A percentile compares a stretch with the other conserved stretches of the same genome.
Conservation (phyloP, 192 early-diverging fungal genomes). For the Cetraspora pellucida region DNA sequence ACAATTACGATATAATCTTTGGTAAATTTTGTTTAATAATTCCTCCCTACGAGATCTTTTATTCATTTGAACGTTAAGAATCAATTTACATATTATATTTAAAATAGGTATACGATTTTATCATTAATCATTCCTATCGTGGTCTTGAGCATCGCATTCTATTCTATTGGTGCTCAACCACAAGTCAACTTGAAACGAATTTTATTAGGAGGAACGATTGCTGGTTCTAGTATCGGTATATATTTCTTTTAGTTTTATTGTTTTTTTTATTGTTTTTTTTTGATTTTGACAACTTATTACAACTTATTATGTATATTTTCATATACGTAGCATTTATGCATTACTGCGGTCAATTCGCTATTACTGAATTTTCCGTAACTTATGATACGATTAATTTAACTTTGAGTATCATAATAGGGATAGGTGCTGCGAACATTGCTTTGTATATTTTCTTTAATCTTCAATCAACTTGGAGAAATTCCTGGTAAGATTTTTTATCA, state of each 20-base stretch:
- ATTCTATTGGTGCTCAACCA: slow-evolving; percentile 39
- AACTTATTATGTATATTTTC: not conserved
- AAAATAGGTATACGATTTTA: slow-evolving; percentile 40
- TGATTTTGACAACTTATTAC: not conserved
- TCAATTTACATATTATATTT: too few species aligned
- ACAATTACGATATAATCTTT: not conserved
- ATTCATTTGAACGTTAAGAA: not conserved
- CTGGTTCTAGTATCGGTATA: slow-evolving; percentile 37
- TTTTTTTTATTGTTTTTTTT: not conserved
- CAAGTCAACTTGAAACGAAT: slow-evolving; percentile 33
- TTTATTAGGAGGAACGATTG: slow-evolving; percentile 40
- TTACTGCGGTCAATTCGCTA: slow-evolving; percentile 47
- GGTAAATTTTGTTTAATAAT: not conserved
- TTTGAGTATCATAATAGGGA: slow-evolving; percentile 46
- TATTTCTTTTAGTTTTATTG: not conserved
- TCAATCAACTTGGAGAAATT: slow-evolving; percentile 48
- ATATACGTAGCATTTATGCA: slow-evolving; percentile 41
- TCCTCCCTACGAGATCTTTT: not conserved
- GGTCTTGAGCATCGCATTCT: slow-evolving; percentile 41
- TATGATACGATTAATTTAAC: slow-evolving; percentile 37
- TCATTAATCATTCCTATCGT: slow-evolving; percentile 40
- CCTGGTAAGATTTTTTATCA: slow-evolving; percentile 17
- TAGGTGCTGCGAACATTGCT: slow-evolving; percentile 41
- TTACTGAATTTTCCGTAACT: slow-evolving; percentile 35
- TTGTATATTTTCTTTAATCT: slow-evolving; percentile 54